These are phyloP conservation scores for Bryoglossum gracile DNA, from an alignment of 495 filamentous ascomycete species.

Conservation along the genomic window DNA sequence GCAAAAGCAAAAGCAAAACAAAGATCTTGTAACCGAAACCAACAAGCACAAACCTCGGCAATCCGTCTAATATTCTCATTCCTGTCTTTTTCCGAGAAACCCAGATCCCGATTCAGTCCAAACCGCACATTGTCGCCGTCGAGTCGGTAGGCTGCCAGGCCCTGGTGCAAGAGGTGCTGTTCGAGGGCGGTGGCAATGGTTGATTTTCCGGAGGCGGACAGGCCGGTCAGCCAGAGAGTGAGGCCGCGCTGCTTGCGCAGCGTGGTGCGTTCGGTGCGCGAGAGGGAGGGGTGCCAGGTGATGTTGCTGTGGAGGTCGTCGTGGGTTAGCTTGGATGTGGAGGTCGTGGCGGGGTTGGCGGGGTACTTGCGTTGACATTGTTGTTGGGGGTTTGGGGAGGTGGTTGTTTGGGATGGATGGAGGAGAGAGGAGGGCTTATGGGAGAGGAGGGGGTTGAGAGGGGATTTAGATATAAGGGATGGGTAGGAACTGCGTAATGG, in stretches of 20 bases:
- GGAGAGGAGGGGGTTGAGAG: not conserved
- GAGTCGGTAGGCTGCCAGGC: slow-evolving; percentile 79
- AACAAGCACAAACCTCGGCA: slow-evolving; percentile 54
- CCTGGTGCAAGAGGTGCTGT: slow-evolving; percentile 83
- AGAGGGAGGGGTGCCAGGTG: slow-evolving; percentile 91
- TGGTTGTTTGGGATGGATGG: not conserved
- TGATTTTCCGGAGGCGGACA: slow-evolving; percentile 92
- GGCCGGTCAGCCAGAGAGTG: slow-evolving; percentile 96
- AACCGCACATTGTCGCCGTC: slow-evolving; percentile 99
- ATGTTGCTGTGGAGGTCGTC: slow-evolving; percentile 65
- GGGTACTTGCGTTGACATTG: slow-evolving; percentile 30
- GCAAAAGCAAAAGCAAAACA: not conserved
- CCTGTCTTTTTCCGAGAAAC: slow-evolving; percentile 85
- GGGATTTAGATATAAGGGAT: too few species aligned
- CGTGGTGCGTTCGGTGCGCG: slow-evolving; percentile 71
- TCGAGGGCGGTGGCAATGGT: slow-evolving; percentile 94
- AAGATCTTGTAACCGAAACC: not conserved
- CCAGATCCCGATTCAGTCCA: slow-evolving; percentile 94
- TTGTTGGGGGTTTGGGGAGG: too few species aligned
- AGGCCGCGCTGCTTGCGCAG: slow-evolving; percentile 80
- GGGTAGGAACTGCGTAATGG: too few species aligned
- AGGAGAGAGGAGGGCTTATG: too few species aligned
- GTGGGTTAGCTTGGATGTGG: slow-evolving; percentile 18
- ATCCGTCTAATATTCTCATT: slow-evolving; percentile 97
- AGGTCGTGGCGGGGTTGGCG: slow-evolving; percentile 19